A percentile compares a stretch with the other conserved stretches of the same genome.
Conservation (phyloP, 352 stramenopile genomes). For the Globisporangium cylindrosporum region DNA sequence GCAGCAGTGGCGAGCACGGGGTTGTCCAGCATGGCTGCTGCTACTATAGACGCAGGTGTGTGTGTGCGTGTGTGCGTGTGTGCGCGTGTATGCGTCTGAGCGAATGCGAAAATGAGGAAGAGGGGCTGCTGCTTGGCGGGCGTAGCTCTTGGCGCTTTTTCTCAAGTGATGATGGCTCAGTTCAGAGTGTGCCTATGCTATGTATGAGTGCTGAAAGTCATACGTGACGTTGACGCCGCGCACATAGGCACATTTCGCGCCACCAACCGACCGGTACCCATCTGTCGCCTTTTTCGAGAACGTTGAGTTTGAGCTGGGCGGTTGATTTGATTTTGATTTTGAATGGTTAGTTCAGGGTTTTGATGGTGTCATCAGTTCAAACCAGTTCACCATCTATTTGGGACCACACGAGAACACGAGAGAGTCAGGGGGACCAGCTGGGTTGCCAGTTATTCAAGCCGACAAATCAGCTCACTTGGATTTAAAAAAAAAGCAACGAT, state of each 20-base stretch:
- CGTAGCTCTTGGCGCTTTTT: constrained; percentile 7
- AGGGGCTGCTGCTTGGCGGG: background rate
- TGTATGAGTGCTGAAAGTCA: background rate
- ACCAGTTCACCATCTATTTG: background rate
- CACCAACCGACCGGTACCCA: constrained; percentile 5
- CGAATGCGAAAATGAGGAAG: background rate
- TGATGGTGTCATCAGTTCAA: background rate
- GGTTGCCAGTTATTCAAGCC: background rate
- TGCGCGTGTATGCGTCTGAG: background rate
- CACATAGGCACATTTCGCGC: background rate
- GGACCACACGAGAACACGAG: background rate
- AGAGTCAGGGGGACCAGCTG: background rate
- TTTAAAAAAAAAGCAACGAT: background rate
- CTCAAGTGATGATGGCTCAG: background rate
- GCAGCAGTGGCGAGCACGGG: background rate
- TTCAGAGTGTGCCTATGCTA: background rate
- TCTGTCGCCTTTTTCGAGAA: background rate
- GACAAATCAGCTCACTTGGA: background rate
- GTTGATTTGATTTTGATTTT: background rate
- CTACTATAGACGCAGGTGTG: background rate
- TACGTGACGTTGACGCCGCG: background rate
- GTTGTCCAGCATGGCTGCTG: constrained; percentile 1
- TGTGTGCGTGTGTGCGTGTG: background rate
- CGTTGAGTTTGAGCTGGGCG: background rate
- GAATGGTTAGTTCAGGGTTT: background rate